phyloP scores from a whole-genome alignment of 2,329 filamentous ascomycete genomes.

The Apiospora kogelbergensis region DNA sequence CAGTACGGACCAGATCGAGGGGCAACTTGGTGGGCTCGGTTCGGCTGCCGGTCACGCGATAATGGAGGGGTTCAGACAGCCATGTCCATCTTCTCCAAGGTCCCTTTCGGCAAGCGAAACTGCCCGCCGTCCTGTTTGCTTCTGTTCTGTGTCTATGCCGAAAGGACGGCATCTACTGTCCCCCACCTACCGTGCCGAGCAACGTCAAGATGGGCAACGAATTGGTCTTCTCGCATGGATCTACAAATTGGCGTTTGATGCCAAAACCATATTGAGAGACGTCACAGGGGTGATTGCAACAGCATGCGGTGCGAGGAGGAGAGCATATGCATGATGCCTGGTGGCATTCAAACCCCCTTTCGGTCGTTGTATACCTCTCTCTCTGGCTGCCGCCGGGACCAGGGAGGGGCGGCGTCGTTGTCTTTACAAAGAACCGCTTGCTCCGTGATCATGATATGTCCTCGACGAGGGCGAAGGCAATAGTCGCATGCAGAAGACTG shows the following conservation, averaged over 20 bases:
- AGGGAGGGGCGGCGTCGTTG: background rate
- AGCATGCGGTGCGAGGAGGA: background rate
- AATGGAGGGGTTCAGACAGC: background rate
- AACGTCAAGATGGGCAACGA: no score
- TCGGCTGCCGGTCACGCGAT: background rate
- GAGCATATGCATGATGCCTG: background rate
- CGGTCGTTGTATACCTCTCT: background rate
- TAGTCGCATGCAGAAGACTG: constrained; percentile 6
- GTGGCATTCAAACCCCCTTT: background rate
- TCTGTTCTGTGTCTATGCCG: background rate
- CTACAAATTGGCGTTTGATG: background rate
- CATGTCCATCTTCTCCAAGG: background rate
- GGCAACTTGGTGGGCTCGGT: background rate
- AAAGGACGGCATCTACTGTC: background rate
- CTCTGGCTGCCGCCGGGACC: background rate
- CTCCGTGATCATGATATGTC: background rate
- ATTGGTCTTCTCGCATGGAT: background rate
- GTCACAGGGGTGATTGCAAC: background rate
- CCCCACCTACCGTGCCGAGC: background rate
- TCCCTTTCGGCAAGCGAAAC: background rate
- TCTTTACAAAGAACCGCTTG: background rate
- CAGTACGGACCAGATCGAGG: background rate
- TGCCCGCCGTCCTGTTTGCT: background rate
- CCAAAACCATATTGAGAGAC: background rate
- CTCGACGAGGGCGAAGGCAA: background rate